phyloP scores from a whole-genome alignment of 768 basidiomycete genomes.

The Naganishia vishniacii region DNA sequence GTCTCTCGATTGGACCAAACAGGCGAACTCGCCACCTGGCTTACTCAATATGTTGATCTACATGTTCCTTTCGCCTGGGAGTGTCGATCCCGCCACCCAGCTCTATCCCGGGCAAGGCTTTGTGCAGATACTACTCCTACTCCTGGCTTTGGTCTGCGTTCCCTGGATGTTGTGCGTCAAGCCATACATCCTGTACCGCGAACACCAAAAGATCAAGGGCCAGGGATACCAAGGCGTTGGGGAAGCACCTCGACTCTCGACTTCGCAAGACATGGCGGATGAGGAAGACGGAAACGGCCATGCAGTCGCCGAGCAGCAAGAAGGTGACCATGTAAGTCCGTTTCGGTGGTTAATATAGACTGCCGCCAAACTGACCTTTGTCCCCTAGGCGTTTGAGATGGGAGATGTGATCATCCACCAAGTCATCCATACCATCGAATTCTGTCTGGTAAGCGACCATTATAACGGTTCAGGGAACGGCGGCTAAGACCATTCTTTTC shows the following conservation, averaged over 20 bases:
- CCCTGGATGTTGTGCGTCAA: constrained; percentile 91
- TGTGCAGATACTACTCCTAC: constrained; percentile 71
- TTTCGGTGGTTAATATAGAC: not conserved
- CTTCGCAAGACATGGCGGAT: constrained; percentile 51
- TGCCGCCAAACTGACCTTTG: constrained; percentile 37
- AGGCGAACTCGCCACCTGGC: constrained; percentile 69
- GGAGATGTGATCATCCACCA: constrained; percentile 94
- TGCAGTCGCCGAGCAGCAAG: constrained; percentile 66
- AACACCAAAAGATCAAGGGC: constrained; percentile 72
- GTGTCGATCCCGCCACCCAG: constrained; percentile 61
- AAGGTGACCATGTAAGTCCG: constrained; percentile 67
- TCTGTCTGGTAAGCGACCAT: constrained; percentile 63
- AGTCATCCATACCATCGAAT: constrained; percentile 97
- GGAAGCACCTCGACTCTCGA: constrained; percentile 29
- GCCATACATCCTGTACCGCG: constrained; percentile 85
- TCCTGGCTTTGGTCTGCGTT: constrained; percentile 77
- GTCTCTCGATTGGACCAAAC: constrained; percentile 80
- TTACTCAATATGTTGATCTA: constrained; percentile 75
- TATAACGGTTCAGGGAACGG: no score
- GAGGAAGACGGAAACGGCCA: constrained; percentile 57
- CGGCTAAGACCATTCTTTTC: not conserved
- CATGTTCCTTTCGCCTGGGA: constrained; percentile 91
- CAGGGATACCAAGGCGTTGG: constrained; percentile 66
- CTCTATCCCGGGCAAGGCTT: constrained; percentile 82
- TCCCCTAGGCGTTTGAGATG: constrained; percentile 77